A percentile compares a stretch with the other conserved stretches of the same genome.
phyloP scores from a whole-genome alignment of 202 grass and related monocot genomes.

The Dendrocalamus latiflorus region DNA sequence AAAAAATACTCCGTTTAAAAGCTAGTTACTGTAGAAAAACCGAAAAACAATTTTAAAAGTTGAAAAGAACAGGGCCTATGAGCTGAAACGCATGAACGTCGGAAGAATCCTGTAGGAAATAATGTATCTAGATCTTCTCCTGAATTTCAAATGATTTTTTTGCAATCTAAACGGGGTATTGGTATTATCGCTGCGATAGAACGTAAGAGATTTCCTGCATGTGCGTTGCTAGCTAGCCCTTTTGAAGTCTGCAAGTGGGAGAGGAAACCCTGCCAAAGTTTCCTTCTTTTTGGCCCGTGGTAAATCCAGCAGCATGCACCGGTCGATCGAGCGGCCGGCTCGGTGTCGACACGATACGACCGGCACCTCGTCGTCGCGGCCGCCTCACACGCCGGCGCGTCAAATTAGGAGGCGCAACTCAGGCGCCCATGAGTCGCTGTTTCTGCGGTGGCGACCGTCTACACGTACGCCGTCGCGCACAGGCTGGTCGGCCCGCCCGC shows the following conservation, averaged over 20 bases:
- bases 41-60: too few species aligned
- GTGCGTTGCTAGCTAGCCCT: too few species aligned
- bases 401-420: too few species aligned
- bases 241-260: neutral
- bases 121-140: neutral
- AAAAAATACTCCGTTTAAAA: too few species aligned
- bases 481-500: conserved; percentile 40
- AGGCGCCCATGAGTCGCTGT: too few species aligned
- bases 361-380: neutral
- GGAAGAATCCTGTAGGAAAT: neutral
- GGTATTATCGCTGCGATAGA: neutral
- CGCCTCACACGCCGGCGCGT: neutral
- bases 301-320: neutral
- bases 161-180: neutral
- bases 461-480: neutral
- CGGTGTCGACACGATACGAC: neutral
- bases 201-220: too few species aligned
- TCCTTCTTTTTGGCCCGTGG: neutral
- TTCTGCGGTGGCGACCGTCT: neutral
- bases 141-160: neutral
- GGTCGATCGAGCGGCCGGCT: neutral
- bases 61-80: too few species aligned
- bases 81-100: neutral
- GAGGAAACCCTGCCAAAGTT: neutral
- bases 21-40: too few species aligned